Conservation (phyloP, 1,284 basidiomycete species). For the Sporisorium sorghi region DNA sequence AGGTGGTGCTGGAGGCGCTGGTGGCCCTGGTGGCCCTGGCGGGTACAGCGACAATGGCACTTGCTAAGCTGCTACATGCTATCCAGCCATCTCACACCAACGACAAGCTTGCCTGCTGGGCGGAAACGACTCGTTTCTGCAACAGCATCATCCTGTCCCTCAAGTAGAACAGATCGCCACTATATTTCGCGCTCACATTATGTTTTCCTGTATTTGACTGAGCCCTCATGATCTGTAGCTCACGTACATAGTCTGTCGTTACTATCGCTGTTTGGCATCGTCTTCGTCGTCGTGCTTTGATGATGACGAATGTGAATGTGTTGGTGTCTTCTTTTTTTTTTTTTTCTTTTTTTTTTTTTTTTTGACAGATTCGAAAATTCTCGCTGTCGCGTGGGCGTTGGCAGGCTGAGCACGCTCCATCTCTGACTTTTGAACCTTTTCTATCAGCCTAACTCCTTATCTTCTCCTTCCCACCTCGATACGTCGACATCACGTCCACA, state of each 20-base stretch:
- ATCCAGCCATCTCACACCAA: no score
- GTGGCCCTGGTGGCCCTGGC: conserved; percentile 15
- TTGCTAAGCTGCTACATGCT: not conserved
- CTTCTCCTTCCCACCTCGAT: not conserved
- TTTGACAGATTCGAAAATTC: conserved; percentile 5
- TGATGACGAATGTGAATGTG: no score
- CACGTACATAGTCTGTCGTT: not conserved
- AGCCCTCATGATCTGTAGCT: no score
- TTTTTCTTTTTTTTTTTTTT: conserved; percentile 5
- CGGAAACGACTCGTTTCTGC: not conserved
- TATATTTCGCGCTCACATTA: not conserved
- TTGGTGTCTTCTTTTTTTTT: not conserved
- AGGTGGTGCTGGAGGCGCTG: conserved; percentile 1
- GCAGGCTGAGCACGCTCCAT: conserved; percentile 1
- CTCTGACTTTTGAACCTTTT: not conserved
- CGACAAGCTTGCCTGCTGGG: not conserved
- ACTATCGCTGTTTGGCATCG: not conserved
- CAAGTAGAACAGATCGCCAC: not conserved
- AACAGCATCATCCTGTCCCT: not conserved
- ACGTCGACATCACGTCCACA: not conserved
- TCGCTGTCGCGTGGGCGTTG: conserved; percentile 18
- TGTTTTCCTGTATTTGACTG: not conserved
- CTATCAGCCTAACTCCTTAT: no score
- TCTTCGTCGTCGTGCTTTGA: not conserved
- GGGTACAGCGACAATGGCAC: not conserved